Evolutionary conservation across 805 yeast species (phyloP).

Genomic region (Metschnikowia picachoensis): DNA sequence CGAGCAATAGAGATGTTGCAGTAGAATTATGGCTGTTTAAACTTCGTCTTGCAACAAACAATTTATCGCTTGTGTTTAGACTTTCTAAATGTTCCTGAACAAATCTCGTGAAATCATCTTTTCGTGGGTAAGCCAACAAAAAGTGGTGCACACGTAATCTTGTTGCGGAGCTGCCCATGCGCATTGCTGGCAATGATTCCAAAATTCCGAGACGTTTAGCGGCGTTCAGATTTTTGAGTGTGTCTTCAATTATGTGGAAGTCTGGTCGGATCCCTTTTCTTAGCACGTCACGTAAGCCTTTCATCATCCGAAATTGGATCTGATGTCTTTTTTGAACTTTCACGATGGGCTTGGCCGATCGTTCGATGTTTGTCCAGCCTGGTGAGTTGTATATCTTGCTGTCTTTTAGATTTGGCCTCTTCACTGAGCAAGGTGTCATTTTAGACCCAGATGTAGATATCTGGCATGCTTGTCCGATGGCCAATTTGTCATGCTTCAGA

Average conservation of each 20-base stretch:
- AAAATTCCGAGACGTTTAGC: conserved; percentile 18
- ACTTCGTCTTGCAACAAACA: conserved; percentile 28
- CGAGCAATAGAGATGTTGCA: conserved; percentile 23
- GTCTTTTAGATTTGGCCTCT: conserved; percentile 13
- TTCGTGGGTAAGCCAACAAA: conserved; percentile 15
- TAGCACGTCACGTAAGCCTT: conserved; percentile 32
- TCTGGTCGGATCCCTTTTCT: conserved; percentile 38
- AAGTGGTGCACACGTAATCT: conserved; percentile 14
- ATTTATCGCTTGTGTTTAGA: conserved; percentile 26
- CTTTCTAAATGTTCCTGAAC: conserved; percentile 9
- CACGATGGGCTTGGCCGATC: conserved; percentile 10
- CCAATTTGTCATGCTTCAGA: conserved; percentile 10
- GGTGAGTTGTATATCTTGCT: conserved; percentile 23
- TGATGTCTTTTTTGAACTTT: conserved; percentile 21
- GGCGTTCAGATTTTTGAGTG: conserved; percentile 26
- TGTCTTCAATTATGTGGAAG: conserved; percentile 26
- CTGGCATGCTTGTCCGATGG: conserved; percentile 15
- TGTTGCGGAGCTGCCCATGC: conserved; percentile 20
- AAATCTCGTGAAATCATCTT: conserved; percentile 16
- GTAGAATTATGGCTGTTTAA: conserved; percentile 25
- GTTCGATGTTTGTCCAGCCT: conserved; percentile 23
- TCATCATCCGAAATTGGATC: conserved; percentile 26
- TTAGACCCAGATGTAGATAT: conserved; percentile 23
- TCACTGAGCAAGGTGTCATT: conserved; percentile 24
- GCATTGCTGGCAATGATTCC: conserved; percentile 23